Base-by-base conservation (phyloP, 306 rosid species). In the Abrus precatorius region DNA sequence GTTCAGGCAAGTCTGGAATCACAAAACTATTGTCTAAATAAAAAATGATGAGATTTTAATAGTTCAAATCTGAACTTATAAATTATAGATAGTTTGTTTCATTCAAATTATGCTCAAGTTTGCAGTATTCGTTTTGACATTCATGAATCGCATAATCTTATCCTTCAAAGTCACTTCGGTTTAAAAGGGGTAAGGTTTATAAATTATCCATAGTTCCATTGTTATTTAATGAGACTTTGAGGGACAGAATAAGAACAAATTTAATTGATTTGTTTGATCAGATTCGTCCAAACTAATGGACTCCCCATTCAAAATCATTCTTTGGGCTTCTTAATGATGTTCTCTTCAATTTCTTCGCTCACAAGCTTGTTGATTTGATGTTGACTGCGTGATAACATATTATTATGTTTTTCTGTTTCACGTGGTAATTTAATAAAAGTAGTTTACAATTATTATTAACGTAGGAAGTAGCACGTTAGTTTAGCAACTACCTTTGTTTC, bases 391-490 rank as follows among this genome's bases (percentile, higher is more conserved):
- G 34, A 29, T 62, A 32, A 71, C 6, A 52, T 49, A 6, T 53
- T 72, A 36, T 34, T 8, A 2, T 34, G 13, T 13, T 33, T 70
- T 70, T 2, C 55, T 47, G 56, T 6, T 45, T 28, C 38, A 69
- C 14, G 38, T 44, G 61, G 13, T 32, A 49, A 27, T 68, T 68
- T 29, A 44, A 36, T 5, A 12, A 43, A 8, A 27, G 44, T 10
- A 48, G 29, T 68, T 68, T 68, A 68, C 38, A 20, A 10, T 67
- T 43, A 43, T 30, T 44, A 43, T 66, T 66, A 48, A 29, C 59
- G 28, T 32, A 13, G 30, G 20, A 28, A 48, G 38, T 28, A 27
- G 36, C 54, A 44, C 7, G 48, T 7, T 70, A 30, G 3, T 69
- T 49, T 12, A 69, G 61, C 32, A 69, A 29, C 2, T 68, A 1